Percentiles rank a stretch among this genome's conserved stretches.
phyloP scores from a whole-genome alignment of 1,284 basidiomycete species.

The Caloboletus inedulis region DNA sequence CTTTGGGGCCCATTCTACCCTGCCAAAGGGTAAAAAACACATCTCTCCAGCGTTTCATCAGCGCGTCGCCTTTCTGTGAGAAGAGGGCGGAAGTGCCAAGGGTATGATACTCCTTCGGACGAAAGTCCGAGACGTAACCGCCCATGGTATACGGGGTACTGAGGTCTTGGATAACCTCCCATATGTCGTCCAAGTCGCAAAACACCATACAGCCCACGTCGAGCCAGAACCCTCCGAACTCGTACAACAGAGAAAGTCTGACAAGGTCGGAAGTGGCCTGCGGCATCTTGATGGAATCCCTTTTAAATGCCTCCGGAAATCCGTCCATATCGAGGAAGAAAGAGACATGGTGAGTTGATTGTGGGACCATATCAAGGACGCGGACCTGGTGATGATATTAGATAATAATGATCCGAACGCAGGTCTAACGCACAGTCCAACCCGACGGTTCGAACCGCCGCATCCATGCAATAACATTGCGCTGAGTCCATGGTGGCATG shows the following conservation, averaged over 20 bases:
- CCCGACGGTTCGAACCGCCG: slow-evolving; percentile 8
- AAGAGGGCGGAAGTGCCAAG: slow-evolving; percentile 6
- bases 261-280: slow-evolving; percentile 3
- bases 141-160: slow-evolving; percentile 3
- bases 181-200: slow-evolving; percentile 7
- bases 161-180: slow-evolving; percentile 4
- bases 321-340: neutral
- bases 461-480: slow-evolving; percentile 10
- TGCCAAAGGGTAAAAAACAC: slow-evolving; percentile 8
- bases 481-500: slow-evolving; percentile 10
- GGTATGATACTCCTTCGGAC: slow-evolving; percentile 8
- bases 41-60: slow-evolving; percentile 9
- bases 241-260: slow-evolving; percentile 6
- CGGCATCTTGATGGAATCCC: neutral
- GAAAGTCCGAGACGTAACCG: slow-evolving; percentile 8
- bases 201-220: slow-evolving; percentile 11
- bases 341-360: slow-evolving; percentile 4
- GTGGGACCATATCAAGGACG: slow-evolving; percentile 3
- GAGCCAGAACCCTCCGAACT: slow-evolving; percentile 11
- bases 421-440: slow-evolving; percentile 4
- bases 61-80: slow-evolving; percentile 6
- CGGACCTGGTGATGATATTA: slow-evolving; percentile 1
- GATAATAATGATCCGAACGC: neutral
- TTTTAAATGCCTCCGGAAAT: slow-evolving; percentile 4
- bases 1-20: neutral